Conservation (phyloP, 1,284 basidiomycete genomes). For the Boletus holoroseus region DNA sequence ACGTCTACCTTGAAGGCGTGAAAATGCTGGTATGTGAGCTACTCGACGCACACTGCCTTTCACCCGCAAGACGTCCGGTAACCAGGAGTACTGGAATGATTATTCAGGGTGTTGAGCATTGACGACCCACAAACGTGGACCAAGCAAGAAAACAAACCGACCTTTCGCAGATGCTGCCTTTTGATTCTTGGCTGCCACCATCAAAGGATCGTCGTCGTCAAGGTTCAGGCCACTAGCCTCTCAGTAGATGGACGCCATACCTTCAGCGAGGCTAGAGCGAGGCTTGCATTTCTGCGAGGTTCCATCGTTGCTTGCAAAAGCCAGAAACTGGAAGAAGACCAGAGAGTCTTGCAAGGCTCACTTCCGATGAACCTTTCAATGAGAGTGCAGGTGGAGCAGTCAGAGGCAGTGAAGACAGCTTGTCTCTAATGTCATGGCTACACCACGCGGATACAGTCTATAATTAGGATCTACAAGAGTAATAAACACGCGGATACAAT, state of each 20-base stretch:
- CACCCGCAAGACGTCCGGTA: slow-evolving; percentile 78
- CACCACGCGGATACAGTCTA: slow-evolving; percentile 1
- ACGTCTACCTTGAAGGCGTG: slow-evolving; percentile 4
- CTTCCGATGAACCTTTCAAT: not conserved
- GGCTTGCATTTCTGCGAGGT: slow-evolving; percentile 14
- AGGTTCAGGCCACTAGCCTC: not conserved
- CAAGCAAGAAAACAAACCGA: slow-evolving; percentile 2
- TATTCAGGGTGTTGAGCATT: not conserved
- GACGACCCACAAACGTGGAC: not conserved
- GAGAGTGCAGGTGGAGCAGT: not conserved
- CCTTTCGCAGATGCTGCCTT: slow-evolving; percentile 31
- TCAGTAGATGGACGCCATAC: slow-evolving; percentile 14
- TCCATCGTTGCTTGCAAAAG: slow-evolving; percentile 21
- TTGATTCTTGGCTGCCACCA: slow-evolving; percentile 27
- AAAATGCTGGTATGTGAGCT: not conserved
- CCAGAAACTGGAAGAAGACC: not conserved
- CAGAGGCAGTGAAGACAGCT: not conserved
- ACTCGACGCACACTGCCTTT: slow-evolving; percentile 58
- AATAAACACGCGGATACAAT: slow-evolving; percentile 10
- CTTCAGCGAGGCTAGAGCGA: slow-evolving; percentile 27
- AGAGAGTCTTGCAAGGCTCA: not conserved
- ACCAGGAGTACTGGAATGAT: slow-evolving; percentile 71
- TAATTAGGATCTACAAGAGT: slow-evolving; percentile 2
- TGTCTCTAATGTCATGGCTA: not conserved
- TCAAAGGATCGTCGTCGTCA: slow-evolving; percentile 8